These are phyloP conservation scores for Penium margaritaceum DNA, from an alignment of 139 green algal genomes.

Conservation along the genomic window DNA sequence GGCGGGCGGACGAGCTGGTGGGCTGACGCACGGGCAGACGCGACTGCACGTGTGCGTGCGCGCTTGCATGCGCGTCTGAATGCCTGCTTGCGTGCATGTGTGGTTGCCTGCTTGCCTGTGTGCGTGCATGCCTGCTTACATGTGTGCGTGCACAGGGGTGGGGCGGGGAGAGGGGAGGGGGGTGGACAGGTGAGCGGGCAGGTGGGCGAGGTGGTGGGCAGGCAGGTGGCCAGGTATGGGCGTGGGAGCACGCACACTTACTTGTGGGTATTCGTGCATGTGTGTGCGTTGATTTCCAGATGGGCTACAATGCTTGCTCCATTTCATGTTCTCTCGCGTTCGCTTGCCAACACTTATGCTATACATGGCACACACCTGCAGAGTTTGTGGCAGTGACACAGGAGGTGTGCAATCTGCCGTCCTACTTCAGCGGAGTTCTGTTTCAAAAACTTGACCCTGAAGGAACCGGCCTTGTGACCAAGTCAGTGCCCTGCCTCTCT, in stretches of 20 bases:
- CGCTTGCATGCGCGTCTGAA: too few relatives aligned
- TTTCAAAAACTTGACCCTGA: slow-evolving; percentile 40
- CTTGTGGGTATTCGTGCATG: too few relatives aligned
- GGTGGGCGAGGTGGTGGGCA: background rate
- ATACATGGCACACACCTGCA: too few relatives aligned
- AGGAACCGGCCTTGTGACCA: slow-evolving; percentile 27
- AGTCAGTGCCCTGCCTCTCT: background rate
- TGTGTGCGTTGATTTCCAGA: too few relatives aligned
- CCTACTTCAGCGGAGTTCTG: slow-evolving; percentile 54
- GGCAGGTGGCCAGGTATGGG: too few relatives aligned
- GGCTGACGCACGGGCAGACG: too few relatives aligned
- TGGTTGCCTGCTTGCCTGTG: background rate
- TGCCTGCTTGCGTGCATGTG: background rate
- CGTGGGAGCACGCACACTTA: too few relatives aligned
- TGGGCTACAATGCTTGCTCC: too few relatives aligned
- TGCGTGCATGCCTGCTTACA: background rate
- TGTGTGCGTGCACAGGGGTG: background rate
- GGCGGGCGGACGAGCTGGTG: background rate
- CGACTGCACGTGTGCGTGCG: too few relatives aligned
- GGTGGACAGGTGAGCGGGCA: background rate
- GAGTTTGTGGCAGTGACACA: slow-evolving; percentile 41
- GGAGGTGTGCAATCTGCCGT: slow-evolving; percentile 78
- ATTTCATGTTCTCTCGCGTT: too few relatives aligned
- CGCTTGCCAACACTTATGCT: too few relatives aligned
- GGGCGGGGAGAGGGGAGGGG: background rate